Evolutionary conservation across 139 green algal genomes (phyloP), one percentile per base, ranked within the genome.

Genomic region (Pleodorina starrii): DNA sequence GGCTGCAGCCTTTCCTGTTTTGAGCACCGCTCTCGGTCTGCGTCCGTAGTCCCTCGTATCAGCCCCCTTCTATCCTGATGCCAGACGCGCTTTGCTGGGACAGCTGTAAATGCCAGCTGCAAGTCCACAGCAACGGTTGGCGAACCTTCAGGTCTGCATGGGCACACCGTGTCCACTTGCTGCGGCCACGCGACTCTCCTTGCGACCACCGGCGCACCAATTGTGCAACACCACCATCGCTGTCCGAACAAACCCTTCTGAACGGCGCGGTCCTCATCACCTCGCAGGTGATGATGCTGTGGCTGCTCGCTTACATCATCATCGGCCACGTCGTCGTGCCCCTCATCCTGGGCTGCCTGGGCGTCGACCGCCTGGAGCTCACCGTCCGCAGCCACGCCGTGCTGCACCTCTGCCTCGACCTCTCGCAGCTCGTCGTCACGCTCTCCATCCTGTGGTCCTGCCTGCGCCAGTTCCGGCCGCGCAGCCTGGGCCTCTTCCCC

Each of bases 271-370:
- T 6, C 0, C 40, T 23, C 25, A 25, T 7, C 29, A n/a, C 60
- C 19, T 0, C 35, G 5, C 81, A 96, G 85, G 94, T 99, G 16
- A 98, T 99, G 96, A 89, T 93, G 35, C 51, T 98, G 3, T 99
- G 97, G 97, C 91, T 98, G 59, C 46, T 96, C 12, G 92, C 93
- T 16, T 99, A 99, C 91, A 94, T 95, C 72, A 43, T 96, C 5
- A 92, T 97, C 5, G 97, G 95, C 54, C 94, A 96, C 75, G 91
- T 93, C 32, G 59, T 93, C 0, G 91, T 99, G 36, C 97, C 97
- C 0, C 25, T 94, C 5, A 81, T 92, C 17, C 91, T 97, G 36
- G 71, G 88, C 16, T 54, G 93, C 46, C 27, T 95, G 4, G 96
- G 97, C 17, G 63, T 97, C 25, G 90, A 96, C 44, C 80, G 91